phyloP scores from a whole-genome alignment of 306 rosid species.

The Acacia confusa region DNA sequence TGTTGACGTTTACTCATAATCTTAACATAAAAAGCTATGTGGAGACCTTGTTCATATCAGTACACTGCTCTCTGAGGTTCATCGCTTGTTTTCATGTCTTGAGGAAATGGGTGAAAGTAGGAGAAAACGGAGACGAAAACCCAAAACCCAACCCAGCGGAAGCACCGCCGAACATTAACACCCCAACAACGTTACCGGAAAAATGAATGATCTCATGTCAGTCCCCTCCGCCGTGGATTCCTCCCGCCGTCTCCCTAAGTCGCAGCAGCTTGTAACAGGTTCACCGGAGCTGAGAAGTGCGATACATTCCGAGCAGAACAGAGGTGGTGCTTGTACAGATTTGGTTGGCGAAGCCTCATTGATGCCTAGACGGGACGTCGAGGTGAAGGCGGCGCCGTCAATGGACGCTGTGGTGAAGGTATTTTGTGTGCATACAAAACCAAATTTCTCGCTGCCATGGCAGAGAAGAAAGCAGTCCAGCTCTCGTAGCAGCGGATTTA shows the following conservation, averaged over 20 bases:
- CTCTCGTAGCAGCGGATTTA: slow-evolving; percentile 81
- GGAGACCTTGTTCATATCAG: background rate
- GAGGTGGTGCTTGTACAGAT: slow-evolving; percentile 28
- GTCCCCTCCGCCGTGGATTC: slow-evolving; percentile 30
- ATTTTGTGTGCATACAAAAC: slow-evolving; percentile 78
- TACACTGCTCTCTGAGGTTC: background rate
- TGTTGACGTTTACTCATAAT: background rate
- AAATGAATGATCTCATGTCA: slow-evolving; percentile 31
- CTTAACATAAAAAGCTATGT: background rate
- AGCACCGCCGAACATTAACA: slow-evolving; percentile 21
- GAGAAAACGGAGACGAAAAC: slow-evolving; percentile 57
- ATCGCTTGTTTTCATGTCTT: background rate
- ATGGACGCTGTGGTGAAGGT: slow-evolving; percentile 89
- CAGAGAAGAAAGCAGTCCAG: slow-evolving; percentile 85
- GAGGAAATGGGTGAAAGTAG: slow-evolving; percentile 49
- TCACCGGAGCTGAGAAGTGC: slow-evolving; percentile 38
- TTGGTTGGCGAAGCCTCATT: slow-evolving; percentile 25
- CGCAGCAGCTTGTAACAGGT: background rate
- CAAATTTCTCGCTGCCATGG: slow-evolving; percentile 85
- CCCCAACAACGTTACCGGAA: slow-evolving; percentile 17
- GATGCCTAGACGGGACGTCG: slow-evolving; percentile 47
- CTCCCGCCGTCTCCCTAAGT: slow-evolving; percentile 36
- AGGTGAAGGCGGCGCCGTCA: slow-evolving; percentile 46
- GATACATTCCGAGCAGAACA: slow-evolving; percentile 46
- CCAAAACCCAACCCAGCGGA: slow-evolving; percentile 39